These are phyloP conservation scores for Hypoxylon fuscum DNA, from an alignment of 495 filamentous ascomycete species.

Conservation along the genomic window DNA sequence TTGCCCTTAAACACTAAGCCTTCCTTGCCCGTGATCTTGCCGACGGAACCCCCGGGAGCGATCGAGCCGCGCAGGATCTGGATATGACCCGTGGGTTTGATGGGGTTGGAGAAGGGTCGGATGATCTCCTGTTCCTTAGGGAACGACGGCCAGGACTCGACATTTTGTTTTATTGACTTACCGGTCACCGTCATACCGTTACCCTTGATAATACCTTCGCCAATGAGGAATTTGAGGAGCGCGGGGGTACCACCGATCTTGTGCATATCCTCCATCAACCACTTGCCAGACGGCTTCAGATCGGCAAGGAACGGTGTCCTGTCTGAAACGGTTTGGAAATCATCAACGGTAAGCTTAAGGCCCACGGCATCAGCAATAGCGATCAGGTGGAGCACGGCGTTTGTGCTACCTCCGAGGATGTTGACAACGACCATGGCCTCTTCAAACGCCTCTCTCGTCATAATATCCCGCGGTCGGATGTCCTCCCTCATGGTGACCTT, in stretches of 20 bases:
- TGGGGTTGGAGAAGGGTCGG: constrained; percentile 87
- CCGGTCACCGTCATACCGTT: constrained; percentile 92
- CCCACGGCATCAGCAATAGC: constrained; percentile 95
- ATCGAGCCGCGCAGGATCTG: constrained; percentile 94
- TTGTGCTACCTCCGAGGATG: constrained; percentile 95
- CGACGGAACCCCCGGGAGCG: constrained; percentile 90
- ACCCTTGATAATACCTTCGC: constrained; percentile 88
- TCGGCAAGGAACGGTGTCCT: constrained; percentile 93
- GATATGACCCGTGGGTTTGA: constrained; percentile 94
- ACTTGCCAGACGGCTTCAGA: constrained; percentile 96
- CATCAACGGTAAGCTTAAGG: constrained; percentile 92
- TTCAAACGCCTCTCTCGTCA: constrained; percentile 92
- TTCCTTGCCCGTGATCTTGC: constrained; percentile 99
- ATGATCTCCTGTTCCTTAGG: constrained; percentile 88
- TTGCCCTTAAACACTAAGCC: constrained; percentile 87
- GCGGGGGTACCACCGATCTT: constrained; percentile 91
- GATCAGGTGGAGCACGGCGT: constrained; percentile 95
- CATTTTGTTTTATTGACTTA: constrained; percentile 90
- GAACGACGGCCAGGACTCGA: constrained; percentile 80
- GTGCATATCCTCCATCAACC: constrained; percentile 92
- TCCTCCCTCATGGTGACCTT: constrained; percentile 86
- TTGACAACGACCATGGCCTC: constrained; percentile 96
- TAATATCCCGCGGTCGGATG: constrained; percentile 86
- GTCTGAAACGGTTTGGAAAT: constrained; percentile 96
- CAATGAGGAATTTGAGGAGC: constrained; percentile 89